These are phyloP conservation scores for Penstemon barbatus DNA, from an alignment of 257 asterid species.

Conservation along the genomic window DNA sequence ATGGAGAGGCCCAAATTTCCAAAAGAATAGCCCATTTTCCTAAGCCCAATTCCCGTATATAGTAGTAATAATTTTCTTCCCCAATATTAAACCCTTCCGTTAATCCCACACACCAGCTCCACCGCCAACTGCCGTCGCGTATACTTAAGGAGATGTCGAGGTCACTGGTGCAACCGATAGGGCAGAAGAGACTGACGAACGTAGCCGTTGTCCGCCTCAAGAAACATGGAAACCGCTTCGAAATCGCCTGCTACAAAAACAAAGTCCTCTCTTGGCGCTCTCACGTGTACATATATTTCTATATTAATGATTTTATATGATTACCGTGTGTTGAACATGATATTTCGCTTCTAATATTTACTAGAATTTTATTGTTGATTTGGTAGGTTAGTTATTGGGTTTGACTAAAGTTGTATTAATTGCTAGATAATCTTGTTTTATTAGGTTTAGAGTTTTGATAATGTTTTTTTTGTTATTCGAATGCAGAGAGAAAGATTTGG, in stretches of 20 bases:
- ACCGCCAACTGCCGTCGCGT: conserved; percentile 19
- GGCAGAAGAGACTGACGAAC: conserved; percentile 93
- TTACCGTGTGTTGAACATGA: background rate
- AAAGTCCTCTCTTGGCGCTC: conserved; percentile 97
- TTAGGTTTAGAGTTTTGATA: background rate
- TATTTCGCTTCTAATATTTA: too few relatives aligned
- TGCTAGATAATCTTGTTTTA: conserved; percentile 2
- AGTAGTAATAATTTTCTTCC: background rate
- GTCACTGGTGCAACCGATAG: conserved; percentile 84
- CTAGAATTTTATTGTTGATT: too few relatives aligned
- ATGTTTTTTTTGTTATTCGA: background rate
- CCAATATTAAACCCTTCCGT: background rate
- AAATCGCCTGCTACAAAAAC: conserved; percentile 97
- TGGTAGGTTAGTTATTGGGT: background rate
- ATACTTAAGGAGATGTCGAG: conserved; percentile 59
- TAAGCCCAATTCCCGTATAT: background rate
- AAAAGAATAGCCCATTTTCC: background rate
- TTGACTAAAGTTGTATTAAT: conserved; percentile 5
- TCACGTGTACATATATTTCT: conserved; percentile 52
- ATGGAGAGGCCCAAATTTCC: background rate
- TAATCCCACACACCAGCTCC: conserved; percentile 18
- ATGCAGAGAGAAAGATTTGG: conserved; percentile 86
- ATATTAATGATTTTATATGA: background rate
- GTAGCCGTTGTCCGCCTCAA: conserved; percentile 95
- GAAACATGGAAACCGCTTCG: conserved; percentile 85